Evolutionary conservation across 2,329 filamentous ascomycete species (phyloP).

Genomic region (Cladophialophora immunda): DNA sequence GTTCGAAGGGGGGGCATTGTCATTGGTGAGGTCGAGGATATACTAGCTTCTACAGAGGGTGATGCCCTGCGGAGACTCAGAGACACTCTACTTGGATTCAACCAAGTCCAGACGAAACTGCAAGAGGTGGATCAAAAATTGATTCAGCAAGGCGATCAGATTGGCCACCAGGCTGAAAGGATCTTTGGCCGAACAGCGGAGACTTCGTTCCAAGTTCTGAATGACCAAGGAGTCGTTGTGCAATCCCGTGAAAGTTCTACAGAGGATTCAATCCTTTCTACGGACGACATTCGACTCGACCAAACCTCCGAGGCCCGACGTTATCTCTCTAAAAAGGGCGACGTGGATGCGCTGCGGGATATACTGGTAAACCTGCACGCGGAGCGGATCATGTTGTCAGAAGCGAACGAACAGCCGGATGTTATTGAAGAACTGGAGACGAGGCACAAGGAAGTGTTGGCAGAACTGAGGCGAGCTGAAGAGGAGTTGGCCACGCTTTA

Average conservation of each 20-base stretch:
- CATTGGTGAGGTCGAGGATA: not conserved
- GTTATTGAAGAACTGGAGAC: conserved; percentile 3
- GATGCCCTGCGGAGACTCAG: not conserved
- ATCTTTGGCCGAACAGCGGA: conserved; percentile 19
- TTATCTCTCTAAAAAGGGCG: conserved; percentile 26
- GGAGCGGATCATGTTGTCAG: not conserved
- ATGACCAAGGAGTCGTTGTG: conserved; percentile 11
- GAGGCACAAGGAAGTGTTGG: not conserved
- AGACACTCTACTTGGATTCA: not conserved
- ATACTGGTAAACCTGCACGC: conserved; percentile 11
- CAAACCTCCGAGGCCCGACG: conserved; percentile 16
- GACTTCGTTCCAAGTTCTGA: conserved; percentile 18
- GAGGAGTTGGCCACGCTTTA: conserved; percentile 12
- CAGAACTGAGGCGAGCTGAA: conserved; percentile 13
- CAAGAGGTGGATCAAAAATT: conserved; percentile 10
- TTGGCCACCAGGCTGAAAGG: not conserved
- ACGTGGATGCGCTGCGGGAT: conserved; percentile 21
- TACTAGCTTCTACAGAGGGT: not conserved
- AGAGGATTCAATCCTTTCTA: conserved; percentile 5
- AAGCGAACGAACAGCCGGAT: not conserved
- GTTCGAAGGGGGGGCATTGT: not conserved
- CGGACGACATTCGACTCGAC: conserved; percentile 19
- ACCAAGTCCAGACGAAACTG: conserved; percentile 2
- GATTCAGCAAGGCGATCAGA: conserved; percentile 5
- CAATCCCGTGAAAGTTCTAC: not conserved